Percentiles rank a stretch among this genome's conserved stretches.
phyloP scores from a whole-genome alignment of 176 grass and related monocot species.

The Avena eriantha region DNA sequence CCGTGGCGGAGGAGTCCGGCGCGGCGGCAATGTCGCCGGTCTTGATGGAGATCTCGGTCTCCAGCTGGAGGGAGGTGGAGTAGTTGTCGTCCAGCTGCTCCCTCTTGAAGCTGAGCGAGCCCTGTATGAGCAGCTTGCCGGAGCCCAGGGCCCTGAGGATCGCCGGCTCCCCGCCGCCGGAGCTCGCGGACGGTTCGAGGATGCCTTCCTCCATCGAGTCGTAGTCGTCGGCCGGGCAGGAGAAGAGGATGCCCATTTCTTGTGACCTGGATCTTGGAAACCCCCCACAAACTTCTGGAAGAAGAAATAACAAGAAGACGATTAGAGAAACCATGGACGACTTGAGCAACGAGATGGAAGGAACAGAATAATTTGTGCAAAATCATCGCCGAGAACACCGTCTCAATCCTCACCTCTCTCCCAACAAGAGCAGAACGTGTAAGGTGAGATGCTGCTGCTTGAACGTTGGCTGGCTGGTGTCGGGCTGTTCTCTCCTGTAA shows the following conservation, averaged over 20 bases:
- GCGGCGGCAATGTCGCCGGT: slow-evolving; percentile 19
- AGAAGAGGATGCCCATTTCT: slow-evolving; percentile 58
- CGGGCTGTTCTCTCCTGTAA: not conserved
- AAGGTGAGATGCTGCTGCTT: not conserved
- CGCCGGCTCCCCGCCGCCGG: slow-evolving; percentile 37
- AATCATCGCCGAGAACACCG: not conserved
- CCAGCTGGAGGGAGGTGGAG: slow-evolving; percentile 49
- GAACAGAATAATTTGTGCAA: not conserved
- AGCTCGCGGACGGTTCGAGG: not conserved
- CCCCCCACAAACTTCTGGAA: not conserved
- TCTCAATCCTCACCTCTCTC: slow-evolving; percentile 19
- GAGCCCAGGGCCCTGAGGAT: slow-evolving; percentile 63
- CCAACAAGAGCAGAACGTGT: not conserved
- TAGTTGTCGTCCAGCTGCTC: slow-evolving; percentile 19
- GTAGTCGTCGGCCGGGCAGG: slow-evolving; percentile 52
- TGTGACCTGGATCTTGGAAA: not conserved
- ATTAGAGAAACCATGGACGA: slow-evolving; percentile 15
- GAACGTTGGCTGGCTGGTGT: not conserved
- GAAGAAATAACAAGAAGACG: not conserved
- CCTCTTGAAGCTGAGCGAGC: slow-evolving; percentile 79
- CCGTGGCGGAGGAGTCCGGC: not conserved
- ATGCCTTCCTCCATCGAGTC: slow-evolving; percentile 38
- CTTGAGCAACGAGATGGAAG: not conserved
- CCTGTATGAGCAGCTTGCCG: slow-evolving; percentile 73
- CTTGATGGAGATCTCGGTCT: slow-evolving; percentile 73